A percentile compares a stretch with the other conserved stretches of the same genome.
These are phyloP conservation scores for Talaromyces sp. DNA, from an alignment of 2,329 filamentous ascomycete genomes.

Conservation along the genomic window DNA sequence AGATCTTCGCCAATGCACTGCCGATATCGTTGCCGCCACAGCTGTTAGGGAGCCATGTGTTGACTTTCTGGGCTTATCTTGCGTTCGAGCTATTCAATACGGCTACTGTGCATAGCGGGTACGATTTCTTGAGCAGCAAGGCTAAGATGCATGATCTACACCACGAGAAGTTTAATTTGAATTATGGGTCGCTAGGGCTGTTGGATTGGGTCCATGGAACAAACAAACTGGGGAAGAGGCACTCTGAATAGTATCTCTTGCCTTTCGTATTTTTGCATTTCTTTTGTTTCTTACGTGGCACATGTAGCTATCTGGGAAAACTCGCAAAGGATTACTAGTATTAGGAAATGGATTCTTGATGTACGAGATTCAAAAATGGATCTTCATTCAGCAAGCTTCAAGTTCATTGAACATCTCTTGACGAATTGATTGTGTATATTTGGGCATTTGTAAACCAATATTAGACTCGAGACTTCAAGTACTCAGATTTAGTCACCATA, in stretches of 20 bases:
- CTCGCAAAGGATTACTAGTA: no score
- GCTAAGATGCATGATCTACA: conserved; percentile 60
- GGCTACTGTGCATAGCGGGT: conserved; percentile 60
- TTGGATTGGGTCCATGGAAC: conserved; percentile 62
- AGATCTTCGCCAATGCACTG: conserved; percentile 57
- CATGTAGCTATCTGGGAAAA: no score
- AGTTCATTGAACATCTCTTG: no score
- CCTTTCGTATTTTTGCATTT: background rate
- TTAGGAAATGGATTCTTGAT: no score
- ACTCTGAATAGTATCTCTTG: conserved; percentile 9
- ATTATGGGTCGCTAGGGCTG: conserved; percentile 57
- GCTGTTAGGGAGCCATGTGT: conserved; percentile 51
- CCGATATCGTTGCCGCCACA: conserved; percentile 56
- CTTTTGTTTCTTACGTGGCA: no score
- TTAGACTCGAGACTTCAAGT: no score
- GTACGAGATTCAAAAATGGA: no score
- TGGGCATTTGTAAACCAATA: no score
- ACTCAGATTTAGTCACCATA: no score
- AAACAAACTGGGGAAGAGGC: conserved; percentile 25
- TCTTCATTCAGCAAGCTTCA: no score
- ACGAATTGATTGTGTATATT: no score
- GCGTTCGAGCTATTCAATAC: conserved; percentile 56
- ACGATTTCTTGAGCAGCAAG: conserved; percentile 53
- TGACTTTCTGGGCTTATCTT: conserved; percentile 58
- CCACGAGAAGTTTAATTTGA: conserved; percentile 59